A percentile compares a stretch with the other conserved stretches of the same genome.
These are phyloP conservation scores for Periconia digitata DNA, from an alignment of 2,329 filamentous ascomycete genomes.

Conservation along the genomic window DNA sequence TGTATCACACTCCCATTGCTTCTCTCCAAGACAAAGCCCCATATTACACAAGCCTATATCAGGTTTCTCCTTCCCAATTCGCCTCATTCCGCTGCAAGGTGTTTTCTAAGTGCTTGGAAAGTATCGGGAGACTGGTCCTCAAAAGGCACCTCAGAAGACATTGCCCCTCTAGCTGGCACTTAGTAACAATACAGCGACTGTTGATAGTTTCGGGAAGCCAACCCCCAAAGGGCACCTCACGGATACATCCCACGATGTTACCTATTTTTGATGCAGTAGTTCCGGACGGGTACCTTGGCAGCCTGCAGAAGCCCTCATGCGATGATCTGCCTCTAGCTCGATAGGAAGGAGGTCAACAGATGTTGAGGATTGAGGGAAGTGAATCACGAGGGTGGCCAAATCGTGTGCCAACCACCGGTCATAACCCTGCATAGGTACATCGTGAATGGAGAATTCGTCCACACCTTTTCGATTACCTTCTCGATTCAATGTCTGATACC, in stretches of 20 bases:
- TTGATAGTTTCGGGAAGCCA: too few species aligned
- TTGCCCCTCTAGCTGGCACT: too few species aligned
- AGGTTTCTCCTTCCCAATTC: slow-evolving; percentile 21
- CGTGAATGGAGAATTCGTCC: slow-evolving; percentile 14
- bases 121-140: slow-evolving; percentile 15
- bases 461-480: slow-evolving; percentile 23
- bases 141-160: slow-evolving; percentile 9
- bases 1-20: slow-evolving; percentile 4
- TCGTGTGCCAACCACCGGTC: slow-evolving; percentile 8
- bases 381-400: slow-evolving; percentile 11
- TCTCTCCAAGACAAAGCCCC: slow-evolving; percentile 7
- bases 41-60: slow-evolving; percentile 7
- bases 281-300: slow-evolving; percentile 9
- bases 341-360: slow-evolving; percentile 23
- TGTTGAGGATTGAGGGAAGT: neutral
- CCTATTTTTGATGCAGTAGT: slow-evolving; percentile 12
- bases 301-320: slow-evolving; percentile 11
- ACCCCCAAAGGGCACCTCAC: slow-evolving; percentile 8
- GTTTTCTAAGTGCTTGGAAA: too few species aligned
- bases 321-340: slow-evolving; percentile 9
- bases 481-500: slow-evolving; percentile 15
- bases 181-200: slow-evolving; percentile 15
- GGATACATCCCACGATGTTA: neutral
- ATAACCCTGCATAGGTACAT: slow-evolving; percentile 14
- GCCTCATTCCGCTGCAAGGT: slow-evolving; percentile 8